Base-by-base conservation (phyloP, 2,329 filamentous ascomycete genomes). In the Aquanectria penicillioides region DNA sequence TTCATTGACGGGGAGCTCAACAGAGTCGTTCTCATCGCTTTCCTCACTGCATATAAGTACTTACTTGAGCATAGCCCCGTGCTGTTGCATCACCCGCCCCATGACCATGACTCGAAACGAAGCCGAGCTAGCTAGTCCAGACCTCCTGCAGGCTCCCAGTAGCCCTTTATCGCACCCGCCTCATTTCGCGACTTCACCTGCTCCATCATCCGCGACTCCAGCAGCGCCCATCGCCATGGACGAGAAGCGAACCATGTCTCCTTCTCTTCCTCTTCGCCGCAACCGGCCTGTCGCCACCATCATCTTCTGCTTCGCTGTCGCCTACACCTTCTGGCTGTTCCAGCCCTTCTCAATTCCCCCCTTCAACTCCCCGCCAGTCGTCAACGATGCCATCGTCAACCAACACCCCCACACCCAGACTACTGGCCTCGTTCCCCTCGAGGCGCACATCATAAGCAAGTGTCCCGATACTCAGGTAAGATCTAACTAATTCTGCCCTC, bases 401-500 rank as follows among this genome's bases (percentile, higher is more conserved):
- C 36, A 40, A 41, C 25, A 48, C 33, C 25, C 34, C 59, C 36
- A 41, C 37, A 31, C 38, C 25, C 28, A 59, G 40, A 62, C 56
- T 12, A 59, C 56, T 25, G 55, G 57, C 23, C 77, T 81, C 57
- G 90, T 98, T 5, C 91, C 93, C 4, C 78, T 99, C 2, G 95
- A 99, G 75, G 92, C 93, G 54, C 94, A 98, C 75, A 95, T 98
- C 69, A 99, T 98, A 89, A 92, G 89, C 78, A 97, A 98, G 82
- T 99, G 95, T 71, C 94, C 94, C 0, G 95, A 99, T 76, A 93
- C 95, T 2, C 85, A 83, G 74, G 84, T 86, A 71, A 10, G 29
- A 10, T 25, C n/a, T 22, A 23, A 15, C 54, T 26, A 37, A 11
- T 50, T 13, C 49, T 69, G 37, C 69, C 53, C 46, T 33, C n/a